These are phyloP conservation scores for Hibiscus mutabilis DNA, from an alignment of 345 rosid species.

Conservation along the genomic window DNA sequence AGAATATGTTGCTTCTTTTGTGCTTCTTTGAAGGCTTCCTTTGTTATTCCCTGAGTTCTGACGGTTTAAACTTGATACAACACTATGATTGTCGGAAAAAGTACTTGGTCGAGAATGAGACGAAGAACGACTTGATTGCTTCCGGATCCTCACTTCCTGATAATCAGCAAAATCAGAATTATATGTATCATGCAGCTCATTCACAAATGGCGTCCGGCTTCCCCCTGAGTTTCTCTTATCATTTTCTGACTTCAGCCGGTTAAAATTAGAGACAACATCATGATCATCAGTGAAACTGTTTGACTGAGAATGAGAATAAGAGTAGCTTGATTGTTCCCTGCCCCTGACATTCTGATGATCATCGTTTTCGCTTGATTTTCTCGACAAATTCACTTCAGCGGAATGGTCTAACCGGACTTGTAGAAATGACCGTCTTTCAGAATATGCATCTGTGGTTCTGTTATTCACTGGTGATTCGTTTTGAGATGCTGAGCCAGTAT, in stretches of 20 bases:
- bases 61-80: conserved; percentile 19
- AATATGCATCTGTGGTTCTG: conserved; percentile 31
- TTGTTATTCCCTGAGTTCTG: conserved; percentile 20
- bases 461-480: conserved; percentile 18
- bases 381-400: conserved; percentile 24
- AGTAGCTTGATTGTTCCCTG: conserved; percentile 34
- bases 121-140: conserved; percentile 36
- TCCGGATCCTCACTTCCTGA: conserved; percentile 24
- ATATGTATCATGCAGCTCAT: conserved; percentile 15
- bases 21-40: conserved; percentile 31
- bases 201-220: conserved; percentile 23
- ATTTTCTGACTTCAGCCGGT: conserved; percentile 11
- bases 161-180: conserved; percentile 16
- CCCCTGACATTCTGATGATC: conserved; percentile 22
- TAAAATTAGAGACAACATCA: conserved; percentile 24
- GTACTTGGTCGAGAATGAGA: conserved; percentile 35
- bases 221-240: conserved; percentile 25
- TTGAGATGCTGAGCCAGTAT: conserved; percentile 25
- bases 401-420: conserved; percentile 18
- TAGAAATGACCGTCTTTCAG: conserved; percentile 36
- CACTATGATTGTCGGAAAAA: conserved; percentile 25
- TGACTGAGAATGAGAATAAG: conserved; percentile 38
- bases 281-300: conserved; percentile 29
- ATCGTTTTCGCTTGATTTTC: conserved; percentile 31
- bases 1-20: conserved; percentile 22